Evolutionary conservation across 495 filamentous ascomycete genomes (phyloP), one percentile per base, ranked within the genome.

Genomic region (Hyaloscypha finlandica): DNA sequence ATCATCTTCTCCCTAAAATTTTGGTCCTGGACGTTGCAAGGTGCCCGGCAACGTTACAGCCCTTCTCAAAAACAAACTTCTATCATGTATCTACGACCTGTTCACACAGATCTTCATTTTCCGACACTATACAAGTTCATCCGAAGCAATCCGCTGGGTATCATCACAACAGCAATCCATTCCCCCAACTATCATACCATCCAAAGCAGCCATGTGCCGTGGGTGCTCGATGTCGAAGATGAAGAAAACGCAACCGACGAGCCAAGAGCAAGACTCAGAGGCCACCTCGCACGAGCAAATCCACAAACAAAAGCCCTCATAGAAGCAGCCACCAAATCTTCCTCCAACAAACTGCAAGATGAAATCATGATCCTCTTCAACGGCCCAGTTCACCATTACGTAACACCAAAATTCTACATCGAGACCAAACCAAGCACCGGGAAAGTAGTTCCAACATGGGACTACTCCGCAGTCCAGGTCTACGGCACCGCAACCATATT

Each of bases 381-480:
- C 20, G 77, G 77, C 2, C 74, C 80, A 0, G 67, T 75, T 1
- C 78, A 86, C 37, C 81, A 84, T 72, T 89, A 89, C 68, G 80
- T 89, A 42, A 85, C 85, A 12, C 85, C 86, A 8, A 83, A 86
- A 53, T 87, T 86, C 74, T 89, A 87, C 74, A 78, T 74, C 12
- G 80, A 84, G 67, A 85, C 85, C 8, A 88, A 88, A 67, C 84
- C 81, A 1, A 71, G 60, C 4, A 84, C 80, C 0, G 84, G 79
- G 6, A 88, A 87, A 67, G 84, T 88, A 1, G 85, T 86, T 3
- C 85, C 85, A 1, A 89, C 86, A 6, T 88, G 86, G 86, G 84
- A 87, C 70, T 89, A 88, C 66, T 73, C 83, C 2, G 85, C 84
- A 12, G 85, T 80, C 0, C 84, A 87, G 61, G 82, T 77, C 6